Conservation (phyloP, 169 alveolate genomes). For the Besnoitia besnoiti region DNA sequence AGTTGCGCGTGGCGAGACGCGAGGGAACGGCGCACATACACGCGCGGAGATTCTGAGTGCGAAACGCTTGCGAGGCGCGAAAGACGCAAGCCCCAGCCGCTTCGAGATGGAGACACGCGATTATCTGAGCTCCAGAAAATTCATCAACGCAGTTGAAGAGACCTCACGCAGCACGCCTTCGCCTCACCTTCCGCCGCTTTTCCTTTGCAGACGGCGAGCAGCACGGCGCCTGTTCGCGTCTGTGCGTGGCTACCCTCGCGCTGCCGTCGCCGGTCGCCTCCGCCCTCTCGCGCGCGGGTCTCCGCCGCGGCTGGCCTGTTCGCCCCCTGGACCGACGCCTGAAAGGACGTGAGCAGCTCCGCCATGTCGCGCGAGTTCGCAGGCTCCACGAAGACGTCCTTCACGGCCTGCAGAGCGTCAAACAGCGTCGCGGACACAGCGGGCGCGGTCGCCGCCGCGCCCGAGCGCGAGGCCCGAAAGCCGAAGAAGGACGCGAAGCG, state of each 20-base stretch:
- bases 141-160: neutral
- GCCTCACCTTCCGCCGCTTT: constrained; percentile 14
- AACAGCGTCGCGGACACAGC: neutral
- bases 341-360: neutral
- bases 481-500: neutral
- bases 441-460: neutral
- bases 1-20: no score
- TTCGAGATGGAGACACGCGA: no score
- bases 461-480: neutral
- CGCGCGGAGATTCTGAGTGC: no score
- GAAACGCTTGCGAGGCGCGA: no score
- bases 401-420: neutral
- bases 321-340: neutral
- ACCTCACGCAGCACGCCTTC: neutral
- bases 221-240: neutral
- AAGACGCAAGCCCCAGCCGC: no score
- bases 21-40: no score
- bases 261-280: neutral
- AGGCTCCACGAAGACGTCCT: neutral
- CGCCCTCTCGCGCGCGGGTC: neutral
- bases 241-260: neutral
- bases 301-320: neutral
- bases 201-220: constrained; percentile 36
- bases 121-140: no score
- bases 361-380: neutral